Base-by-base conservation (phyloP, 1,284 basidiomycete genomes). In the Ceratobasidium sp. region DNA sequence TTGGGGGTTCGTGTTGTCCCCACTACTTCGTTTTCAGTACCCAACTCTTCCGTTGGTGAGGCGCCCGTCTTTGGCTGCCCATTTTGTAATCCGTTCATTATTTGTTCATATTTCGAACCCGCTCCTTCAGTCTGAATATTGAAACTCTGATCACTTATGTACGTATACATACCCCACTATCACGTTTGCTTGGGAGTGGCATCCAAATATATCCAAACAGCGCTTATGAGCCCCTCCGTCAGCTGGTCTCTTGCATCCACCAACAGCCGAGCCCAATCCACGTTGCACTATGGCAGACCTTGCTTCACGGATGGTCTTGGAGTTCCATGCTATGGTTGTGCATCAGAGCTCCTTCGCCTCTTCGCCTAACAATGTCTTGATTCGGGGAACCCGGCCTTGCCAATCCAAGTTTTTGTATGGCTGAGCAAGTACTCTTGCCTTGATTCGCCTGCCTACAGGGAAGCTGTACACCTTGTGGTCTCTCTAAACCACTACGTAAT, bases 331-430 rank as follows among this genome's bases (percentile, higher is more conserved):
- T 31, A 29, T 65, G 48, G 34, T 24, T 66, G 5, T 27, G 48
- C 24, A 37, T 37, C 22, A 66, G 27, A 37, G 16, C 19, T 8
- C 8, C 14, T 51, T 31, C 19, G 7, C 22, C 22, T 41, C 37
- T 46, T 24, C 62, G 41, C 41, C 46, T 41, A 29, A n/a, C 1
- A 39, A 29, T 56, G 27, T 72, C n/a, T 37, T 49, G 29, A 48
- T 34, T 63, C 69, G 59, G 58, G 48, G 3, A 53, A 53, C 22
- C 63, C 58, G 69, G 69, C 9, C 59, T 51, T 41, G 58, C 39
- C 29, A 53, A 41, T 9, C n/a, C 16, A 24, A 16, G 9, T 48
- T 24, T 34, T 27, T 24, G 29, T 31, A 39, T 37, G 34, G 49
- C n/a, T n/a, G 19, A 37, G 37, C 29, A 51, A 62, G 39, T 9